Evolutionary conservation across 176 grass and related monocot genomes (phyloP), one percentile per base, ranked within the genome.

Genomic region (Elaeis guineensis): DNA sequence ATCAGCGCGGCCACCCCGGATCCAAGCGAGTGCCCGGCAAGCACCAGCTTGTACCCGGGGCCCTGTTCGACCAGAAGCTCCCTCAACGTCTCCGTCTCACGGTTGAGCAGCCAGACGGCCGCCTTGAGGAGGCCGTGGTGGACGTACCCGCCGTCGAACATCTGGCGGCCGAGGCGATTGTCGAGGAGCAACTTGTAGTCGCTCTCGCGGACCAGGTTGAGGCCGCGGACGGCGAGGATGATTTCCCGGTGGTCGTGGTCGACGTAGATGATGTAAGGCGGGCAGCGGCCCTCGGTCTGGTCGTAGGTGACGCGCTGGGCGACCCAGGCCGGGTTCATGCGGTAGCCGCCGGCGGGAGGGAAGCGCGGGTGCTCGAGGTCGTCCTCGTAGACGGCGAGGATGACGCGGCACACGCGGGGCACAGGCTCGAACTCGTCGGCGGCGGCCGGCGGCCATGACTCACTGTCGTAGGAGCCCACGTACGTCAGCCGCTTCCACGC

Each of bases 391-490:
- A 86, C 57, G 60, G 94, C 88, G 20, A 98, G 85, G 59, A 98
- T 69, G 71, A 71, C 50, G 67, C 79, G 82, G 73, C 85, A 98
- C 61, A 86, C 24, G 67, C 94, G 88, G 21, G 94, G 94, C 61
- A 98, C 68, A 52, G 84, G 64, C 30, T 89, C 85, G 88, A 98
- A 77, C 16, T 98, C 94, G 0, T 59, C 85, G 5, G 63, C 7
- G 5, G 70, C 17, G 52, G 88, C 94, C 54, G 71, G 19, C 8
- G 85, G 88, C 94, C 88, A 98, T 20, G 81, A 64, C 88, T 98
- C 94, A 71, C 94, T 98, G 88, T 98, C 94, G 85, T 98, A 98
- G n/a, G 76, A 79, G 52, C 94, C 94, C 66, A 98, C 80, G 85
- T 93, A 93, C 72, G 94, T 81, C 60, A 82, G 61, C 9, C 88